phyloP scores from a whole-genome alignment of 148 eudicot species.

The Beta vulgaris region DNA sequence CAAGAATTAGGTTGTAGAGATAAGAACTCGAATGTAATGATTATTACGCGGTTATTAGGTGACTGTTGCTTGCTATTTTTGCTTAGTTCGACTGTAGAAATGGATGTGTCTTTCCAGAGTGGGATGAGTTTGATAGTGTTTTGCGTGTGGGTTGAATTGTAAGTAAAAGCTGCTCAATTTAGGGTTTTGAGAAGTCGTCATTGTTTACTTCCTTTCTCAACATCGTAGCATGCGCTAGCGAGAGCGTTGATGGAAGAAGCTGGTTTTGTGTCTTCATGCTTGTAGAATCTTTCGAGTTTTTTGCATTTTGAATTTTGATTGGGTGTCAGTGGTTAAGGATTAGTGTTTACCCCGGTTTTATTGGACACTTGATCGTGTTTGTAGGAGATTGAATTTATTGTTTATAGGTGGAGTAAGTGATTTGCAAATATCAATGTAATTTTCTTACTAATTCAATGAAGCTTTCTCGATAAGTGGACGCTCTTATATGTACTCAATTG shows the following conservation, averaged over 20 bases:
- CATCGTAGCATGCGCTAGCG: not conserved
- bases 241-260: not conserved
- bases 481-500: not conserved
- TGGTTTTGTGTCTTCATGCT: not conserved
- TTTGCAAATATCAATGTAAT: not conserved
- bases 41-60: not conserved
- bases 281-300: not conserved
- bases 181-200: not conserved
- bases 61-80: not conserved
- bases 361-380: not conserved
- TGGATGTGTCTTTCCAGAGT: not conserved
- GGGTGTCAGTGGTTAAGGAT: not conserved
- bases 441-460: not conserved
- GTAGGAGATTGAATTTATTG: not conserved
- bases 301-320: not conserved
- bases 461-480: not conserved
- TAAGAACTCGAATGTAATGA: too few relatives aligned
- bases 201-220: not conserved
- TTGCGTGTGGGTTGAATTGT: not conserved
- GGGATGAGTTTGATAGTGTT: too few relatives aligned
- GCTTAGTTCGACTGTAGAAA: not conserved
- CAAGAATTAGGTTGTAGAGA: not conserved
- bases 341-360: not conserved
- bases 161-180: not conserved
- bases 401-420: not conserved